phyloP scores from a whole-genome alignment of 202 grass and related monocot species.

The Digitaria exilis region DNA sequence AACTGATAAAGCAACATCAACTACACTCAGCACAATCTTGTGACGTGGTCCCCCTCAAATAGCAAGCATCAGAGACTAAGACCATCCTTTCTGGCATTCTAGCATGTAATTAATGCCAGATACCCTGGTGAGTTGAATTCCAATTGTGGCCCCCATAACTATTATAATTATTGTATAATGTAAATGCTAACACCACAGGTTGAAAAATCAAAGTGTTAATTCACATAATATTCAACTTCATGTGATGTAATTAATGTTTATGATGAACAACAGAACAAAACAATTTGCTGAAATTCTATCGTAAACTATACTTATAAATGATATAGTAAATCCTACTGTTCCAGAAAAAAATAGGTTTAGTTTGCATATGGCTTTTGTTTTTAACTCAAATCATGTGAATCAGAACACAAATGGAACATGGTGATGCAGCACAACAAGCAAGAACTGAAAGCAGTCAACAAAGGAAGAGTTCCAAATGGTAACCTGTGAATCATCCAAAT shows the following conservation, averaged over 20 bases:
- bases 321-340: slow-evolving; percentile 18
- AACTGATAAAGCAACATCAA: slow-evolving; percentile 1
- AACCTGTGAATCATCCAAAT: slow-evolving; percentile 97
- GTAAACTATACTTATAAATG: neutral
- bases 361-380: slow-evolving; percentile 9
- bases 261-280: neutral
- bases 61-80: neutral
- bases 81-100: neutral
- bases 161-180: neutral
- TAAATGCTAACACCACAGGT: too few species aligned
- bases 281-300: neutral
- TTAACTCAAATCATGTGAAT: neutral
- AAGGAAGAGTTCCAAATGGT: slow-evolving; percentile 23
- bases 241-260: slow-evolving; percentile 15
- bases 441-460: slow-evolving; percentile 15
- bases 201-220: neutral
- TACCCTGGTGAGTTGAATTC: neutral
- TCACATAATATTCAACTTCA: slow-evolving; percentile 36
- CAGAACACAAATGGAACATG: slow-evolving; percentile 3
- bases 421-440: neutral
- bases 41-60: neutral
- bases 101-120: neutral
- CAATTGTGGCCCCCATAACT: neutral
- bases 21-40: neutral
- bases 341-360: slow-evolving; percentile 1